Evolutionary conservation across 345 rosid genomes (phyloP), one percentile per base, ranked within the genome.

Genomic region (Trapa bicornis): DNA sequence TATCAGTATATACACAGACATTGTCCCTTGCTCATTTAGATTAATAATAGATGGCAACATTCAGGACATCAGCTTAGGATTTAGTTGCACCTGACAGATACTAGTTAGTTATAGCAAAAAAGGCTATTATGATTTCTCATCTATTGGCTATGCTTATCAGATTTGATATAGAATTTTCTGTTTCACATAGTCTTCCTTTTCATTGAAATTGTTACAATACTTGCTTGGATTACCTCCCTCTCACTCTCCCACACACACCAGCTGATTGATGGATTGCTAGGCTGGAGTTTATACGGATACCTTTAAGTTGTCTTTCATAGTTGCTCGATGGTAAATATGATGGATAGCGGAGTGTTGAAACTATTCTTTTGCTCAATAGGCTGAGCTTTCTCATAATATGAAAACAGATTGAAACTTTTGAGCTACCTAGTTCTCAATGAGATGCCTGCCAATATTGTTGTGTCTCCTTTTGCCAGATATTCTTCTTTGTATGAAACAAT

Each of bases 211-310:
- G 29, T 22, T 22, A 0, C 29, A 22, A 0, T 22, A 22, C 29
- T 22, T 22, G 29, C 29, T 22, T 22, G 29, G 29, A 22, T 22
- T 22, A 22, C 29, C 60, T 22, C 29, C 29, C 29, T 41, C 32
- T 29, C 10, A 9, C 35, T 14, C 54, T 11, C 38, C 43, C 33
- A 64, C 71, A 0, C 73, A n/a, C 8, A 22, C 9, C 65, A 58
- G 32, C 4, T 74, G 83, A 66, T 77, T 75, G 87, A 76, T 74
- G 47, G 78, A 79, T 79, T 82, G 82, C 73, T 57, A 68, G 71
- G 67, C 22, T 61, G 76, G 58, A 39, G 43, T 62, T 62, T 62
- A 5, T 9, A 17, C 39, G 0, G 42, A 6, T 36, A 37, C 43
- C 22, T 16, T 22, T 62, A 37, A 13, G 3, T 61, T 35, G 42